A percentile compares a stretch with the other conserved stretches of the same genome.
phyloP scores from a whole-genome alignment of 306 rosid species.

The Pyrus bretschneideri region DNA sequence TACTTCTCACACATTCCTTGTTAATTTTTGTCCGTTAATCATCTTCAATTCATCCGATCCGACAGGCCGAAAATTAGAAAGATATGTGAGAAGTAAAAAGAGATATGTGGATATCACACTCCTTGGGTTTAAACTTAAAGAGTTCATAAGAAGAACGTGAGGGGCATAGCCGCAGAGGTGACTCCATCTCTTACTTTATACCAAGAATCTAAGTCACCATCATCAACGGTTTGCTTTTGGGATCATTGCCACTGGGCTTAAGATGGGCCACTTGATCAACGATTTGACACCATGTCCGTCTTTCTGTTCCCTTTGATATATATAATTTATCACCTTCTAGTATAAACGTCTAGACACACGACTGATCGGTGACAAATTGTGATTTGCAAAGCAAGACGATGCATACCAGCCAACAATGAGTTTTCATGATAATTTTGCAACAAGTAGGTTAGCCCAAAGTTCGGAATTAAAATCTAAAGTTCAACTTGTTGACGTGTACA shows the following conservation, averaged over 20 bases:
- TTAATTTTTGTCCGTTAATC: no score
- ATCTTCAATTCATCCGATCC: no score
- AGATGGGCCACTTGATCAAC: not conserved
- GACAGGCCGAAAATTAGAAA: no score
- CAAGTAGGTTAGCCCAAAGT: no score
- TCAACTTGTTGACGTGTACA: no score
- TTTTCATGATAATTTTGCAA: no score
- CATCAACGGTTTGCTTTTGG: not conserved
- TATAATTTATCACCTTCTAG: not conserved
- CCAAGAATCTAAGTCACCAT: not conserved
- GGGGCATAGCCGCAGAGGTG: not conserved
- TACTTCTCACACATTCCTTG: no score
- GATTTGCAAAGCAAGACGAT: not conserved
- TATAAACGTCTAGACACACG: no score
- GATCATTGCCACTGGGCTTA: constrained; percentile 3
- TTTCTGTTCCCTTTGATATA: not conserved
- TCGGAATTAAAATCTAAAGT: no score
- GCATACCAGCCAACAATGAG: not conserved
- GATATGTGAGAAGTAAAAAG: no score
- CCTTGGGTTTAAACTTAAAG: not conserved
- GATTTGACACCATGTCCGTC: not conserved
- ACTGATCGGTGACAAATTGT: no score
- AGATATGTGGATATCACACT: no score
- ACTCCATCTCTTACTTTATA: not conserved
- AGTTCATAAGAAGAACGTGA: constrained; percentile 26